Percentiles rank a stretch among this genome's conserved stretches.
phyloP scores from a whole-genome alignment of 148 eudicot genomes.

The Polygonum aviculare region DNA sequence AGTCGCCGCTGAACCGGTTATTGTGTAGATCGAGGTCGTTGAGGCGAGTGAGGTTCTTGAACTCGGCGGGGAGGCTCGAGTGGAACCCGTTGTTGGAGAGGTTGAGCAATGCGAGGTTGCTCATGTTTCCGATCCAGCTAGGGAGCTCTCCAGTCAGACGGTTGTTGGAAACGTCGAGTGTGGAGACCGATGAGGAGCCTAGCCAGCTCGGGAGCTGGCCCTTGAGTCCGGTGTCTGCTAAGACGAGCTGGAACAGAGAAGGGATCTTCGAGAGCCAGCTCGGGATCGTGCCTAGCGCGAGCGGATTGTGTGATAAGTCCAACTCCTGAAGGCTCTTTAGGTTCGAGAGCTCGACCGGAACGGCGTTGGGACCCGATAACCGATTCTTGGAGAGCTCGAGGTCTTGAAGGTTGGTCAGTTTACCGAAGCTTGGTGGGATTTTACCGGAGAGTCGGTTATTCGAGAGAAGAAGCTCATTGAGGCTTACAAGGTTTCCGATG shows the following conservation, averaged over 20 bases:
- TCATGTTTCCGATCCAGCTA: conserved; percentile 74
- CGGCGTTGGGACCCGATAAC: conserved; percentile 23
- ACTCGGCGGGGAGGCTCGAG: conserved; percentile 36
- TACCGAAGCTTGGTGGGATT: conserved; percentile 56
- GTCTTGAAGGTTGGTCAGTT: conserved; percentile 33
- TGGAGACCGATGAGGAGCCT: conserved; percentile 29
- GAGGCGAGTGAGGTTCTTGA: conserved; percentile 35
- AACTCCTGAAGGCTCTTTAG: conserved; percentile 36
- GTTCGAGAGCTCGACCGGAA: conserved; percentile 46
- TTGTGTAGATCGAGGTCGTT: conserved; percentile 66
- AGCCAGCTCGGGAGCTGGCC: conserved; percentile 56
- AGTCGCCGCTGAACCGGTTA: conserved; percentile 47
- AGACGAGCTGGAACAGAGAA: conserved; percentile 26
- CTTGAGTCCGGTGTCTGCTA: conserved; percentile 54
- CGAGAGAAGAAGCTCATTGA: conserved; percentile 35
- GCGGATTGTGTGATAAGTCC: conserved; percentile 58
- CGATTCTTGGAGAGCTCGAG: conserved; percentile 55
- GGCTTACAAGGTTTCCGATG: conserved; percentile 38
- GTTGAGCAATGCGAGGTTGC: conserved; percentile 45
- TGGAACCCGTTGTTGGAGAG: conserved; percentile 50
- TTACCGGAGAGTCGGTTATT: conserved; percentile 44
- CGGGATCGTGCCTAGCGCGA: conserved; percentile 37
- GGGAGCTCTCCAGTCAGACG: conserved; percentile 53
- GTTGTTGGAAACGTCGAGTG: conserved; percentile 64
- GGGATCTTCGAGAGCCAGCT: conserved; percentile 28